Conservation (phyloP, 2,329 filamentous ascomycete genomes). For the Arthrobotrys musiformis region DNA sequence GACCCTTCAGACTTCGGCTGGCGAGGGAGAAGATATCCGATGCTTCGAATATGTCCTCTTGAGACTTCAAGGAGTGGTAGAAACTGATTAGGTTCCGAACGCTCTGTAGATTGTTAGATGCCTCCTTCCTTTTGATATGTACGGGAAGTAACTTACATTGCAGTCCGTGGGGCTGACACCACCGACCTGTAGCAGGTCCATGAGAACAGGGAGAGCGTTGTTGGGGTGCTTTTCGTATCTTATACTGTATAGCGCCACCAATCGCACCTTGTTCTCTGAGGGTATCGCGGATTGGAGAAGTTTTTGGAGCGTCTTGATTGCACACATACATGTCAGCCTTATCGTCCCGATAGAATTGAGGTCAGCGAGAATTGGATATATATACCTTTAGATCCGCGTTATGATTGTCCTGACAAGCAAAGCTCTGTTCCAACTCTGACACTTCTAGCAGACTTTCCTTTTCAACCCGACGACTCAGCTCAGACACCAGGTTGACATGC, state of each 20-base stretch:
- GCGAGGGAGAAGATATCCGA: conserved; percentile 90
- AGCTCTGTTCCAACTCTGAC: conserved; percentile 93
- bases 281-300: conserved; percentile 85
- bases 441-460: conserved; percentile 91
- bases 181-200: conserved; percentile 89
- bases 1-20: conserved; percentile 86
- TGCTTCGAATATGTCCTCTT: conserved; percentile 90
- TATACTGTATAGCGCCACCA: conserved; percentile 93
- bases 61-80: conserved; percentile 77
- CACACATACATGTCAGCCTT: not conserved
- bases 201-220: conserved; percentile 82
- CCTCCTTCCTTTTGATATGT: not conserved
- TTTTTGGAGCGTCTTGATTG: conserved; percentile 77
- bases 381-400: conserved; percentile 84
- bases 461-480: conserved; percentile 87
- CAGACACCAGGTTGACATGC: conserved; percentile 93
- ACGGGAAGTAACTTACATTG: conserved; percentile 37
- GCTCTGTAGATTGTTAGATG: conserved; percentile 35
- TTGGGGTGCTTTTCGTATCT: conserved; percentile 88
- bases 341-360: not conserved
- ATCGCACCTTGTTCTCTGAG: conserved; percentile 82
- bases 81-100: conserved; percentile 86
- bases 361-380: not conserved
- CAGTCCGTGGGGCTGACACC: conserved; percentile 81
- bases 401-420: conserved; percentile 97